These are phyloP conservation scores for Tetracladium setigerum DNA, from an alignment of 495 filamentous ascomycete genomes.

Conservation along the genomic window DNA sequence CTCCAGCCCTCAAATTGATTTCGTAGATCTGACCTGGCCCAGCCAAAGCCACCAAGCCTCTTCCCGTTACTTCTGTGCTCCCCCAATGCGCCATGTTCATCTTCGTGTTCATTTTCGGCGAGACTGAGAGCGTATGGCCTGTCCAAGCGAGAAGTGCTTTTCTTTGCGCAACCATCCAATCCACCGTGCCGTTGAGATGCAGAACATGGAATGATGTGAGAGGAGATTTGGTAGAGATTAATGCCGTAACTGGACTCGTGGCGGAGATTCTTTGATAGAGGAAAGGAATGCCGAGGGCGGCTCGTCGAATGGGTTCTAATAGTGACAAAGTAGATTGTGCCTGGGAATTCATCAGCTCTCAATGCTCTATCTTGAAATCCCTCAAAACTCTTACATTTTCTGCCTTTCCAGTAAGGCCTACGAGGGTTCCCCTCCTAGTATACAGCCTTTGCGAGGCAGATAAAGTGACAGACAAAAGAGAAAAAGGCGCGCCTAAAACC, in stretches of 20 bases:
- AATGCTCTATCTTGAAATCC: constrained; percentile 1
- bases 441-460: constrained; percentile 90
- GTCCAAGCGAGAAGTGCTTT: constrained; percentile 90
- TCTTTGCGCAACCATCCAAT: constrained; percentile 88
- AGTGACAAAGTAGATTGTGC: constrained; percentile 81
- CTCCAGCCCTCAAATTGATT: constrained; percentile 63
- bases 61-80: constrained; percentile 74
- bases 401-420: constrained; percentile 79
- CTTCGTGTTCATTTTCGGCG: constrained; percentile 63
- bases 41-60: constrained; percentile 77
- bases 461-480: constrained; percentile 83
- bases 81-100: constrained; percentile 87
- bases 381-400: constrained; percentile 61
- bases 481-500: constrained; percentile 81
- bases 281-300: constrained; percentile 78
- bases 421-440: constrained; percentile 82
- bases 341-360: constrained; percentile 28
- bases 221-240: constrained; percentile 80
- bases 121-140: constrained; percentile 72
- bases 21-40: constrained; percentile 85
- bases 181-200: constrained; percentile 85
- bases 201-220: constrained; percentile 79
- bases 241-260: constrained; percentile 72
- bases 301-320: constrained; percentile 72
- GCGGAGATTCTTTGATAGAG: constrained; percentile 88